Evolutionary conservation across 495 filamentous ascomycete species (phyloP), one percentile per base, ranked within the genome.

Genomic region (Amniculicola lignicola): DNA sequence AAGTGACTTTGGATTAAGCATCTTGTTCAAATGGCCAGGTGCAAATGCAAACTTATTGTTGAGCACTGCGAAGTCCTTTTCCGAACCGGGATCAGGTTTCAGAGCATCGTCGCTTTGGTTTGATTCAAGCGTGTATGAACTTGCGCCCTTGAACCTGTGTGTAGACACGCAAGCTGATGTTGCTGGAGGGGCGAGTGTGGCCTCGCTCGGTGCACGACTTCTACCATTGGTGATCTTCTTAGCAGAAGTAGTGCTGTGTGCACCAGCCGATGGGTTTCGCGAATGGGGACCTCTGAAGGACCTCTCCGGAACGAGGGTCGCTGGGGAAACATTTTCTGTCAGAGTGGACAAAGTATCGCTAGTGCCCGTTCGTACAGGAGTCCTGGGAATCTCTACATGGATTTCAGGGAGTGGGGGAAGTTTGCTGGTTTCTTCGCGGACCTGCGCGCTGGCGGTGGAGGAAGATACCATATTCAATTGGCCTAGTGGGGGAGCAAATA

Each of bases 21-120:
- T 67, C 65, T 90, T 94, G 49, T 79, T 83, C 62, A 95, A 63
- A 40, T 93, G 88, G 0, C 89, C 89, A 0, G 87, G 88, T 1
- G 86, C 82, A 55, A 89, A 93, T 1, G 87, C 89, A 53, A 94
- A 94, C 38, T 76, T 82, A 68, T 93, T 94, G 53, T 90, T 76
- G 19, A 81, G 75, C 14, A 89, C 84, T 18, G 79, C 54, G 61
- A 92, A 95, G 61, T 89, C 86, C 0, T 66, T 71, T 62, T 90
- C 86, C 0, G 79, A 83, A 5, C 84, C 82, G 2, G 81, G 82
- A 69, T 90, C 85, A 0, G 88, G 82, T 33, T 73, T 75, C 0
- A 89, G 69, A 0, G 85, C 81, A 45, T 87, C 82, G 50, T 81
- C 77, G 48, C 81, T 11, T 1, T n/a, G 37, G 3, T 44, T 14